Evolutionary conservation across 1,284 basidiomycete species (phyloP).

Genomic region (Polyporus tsugae): DNA sequence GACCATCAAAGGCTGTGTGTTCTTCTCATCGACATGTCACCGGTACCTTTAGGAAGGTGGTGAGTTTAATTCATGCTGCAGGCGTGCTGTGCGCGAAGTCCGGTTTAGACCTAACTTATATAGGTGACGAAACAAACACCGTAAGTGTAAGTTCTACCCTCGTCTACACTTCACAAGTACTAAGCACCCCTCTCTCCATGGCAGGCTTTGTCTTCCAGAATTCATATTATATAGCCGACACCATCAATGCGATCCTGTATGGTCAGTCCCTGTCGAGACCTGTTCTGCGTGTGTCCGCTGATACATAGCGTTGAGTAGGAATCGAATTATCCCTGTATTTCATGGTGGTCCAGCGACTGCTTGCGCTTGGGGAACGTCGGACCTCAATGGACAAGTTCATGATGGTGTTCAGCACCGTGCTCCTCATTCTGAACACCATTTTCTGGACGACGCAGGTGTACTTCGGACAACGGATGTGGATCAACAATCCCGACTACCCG

Average conservation of each 20-base stretch:
- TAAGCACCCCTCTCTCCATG: not conserved
- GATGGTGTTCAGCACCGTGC: conserved; percentile 27
- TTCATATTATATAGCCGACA: conserved; percentile 19
- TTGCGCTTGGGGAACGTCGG: conserved; percentile 6
- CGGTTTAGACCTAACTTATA: not conserved
- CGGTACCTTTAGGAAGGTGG: not conserved
- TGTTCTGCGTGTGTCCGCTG: not conserved
- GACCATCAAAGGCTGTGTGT: not conserved
- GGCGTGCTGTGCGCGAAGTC: not conserved
- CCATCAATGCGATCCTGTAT: conserved; percentile 23
- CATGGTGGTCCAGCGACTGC: conserved; percentile 19
- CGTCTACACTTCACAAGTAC: not conserved
- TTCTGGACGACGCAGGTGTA: conserved; percentile 27
- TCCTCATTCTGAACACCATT: conserved; percentile 29
- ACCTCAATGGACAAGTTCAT: conserved; percentile 23
- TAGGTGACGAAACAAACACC: not conserved
- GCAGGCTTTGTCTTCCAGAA: conserved; percentile 17
- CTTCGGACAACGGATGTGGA: conserved; percentile 35
- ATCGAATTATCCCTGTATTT: conserved; percentile 28
- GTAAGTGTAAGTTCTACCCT: not conserved
- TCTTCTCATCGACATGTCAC: not conserved
- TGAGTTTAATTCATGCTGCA: not conserved
- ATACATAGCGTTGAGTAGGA: conserved; percentile 10
- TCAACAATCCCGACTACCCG: conserved; percentile 29
- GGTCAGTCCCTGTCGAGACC: not conserved